Evolutionary conservation across 257 asterid species (phyloP), one percentile per base, ranked within the genome.

Genomic region (Ehretia macrophylla): DNA sequence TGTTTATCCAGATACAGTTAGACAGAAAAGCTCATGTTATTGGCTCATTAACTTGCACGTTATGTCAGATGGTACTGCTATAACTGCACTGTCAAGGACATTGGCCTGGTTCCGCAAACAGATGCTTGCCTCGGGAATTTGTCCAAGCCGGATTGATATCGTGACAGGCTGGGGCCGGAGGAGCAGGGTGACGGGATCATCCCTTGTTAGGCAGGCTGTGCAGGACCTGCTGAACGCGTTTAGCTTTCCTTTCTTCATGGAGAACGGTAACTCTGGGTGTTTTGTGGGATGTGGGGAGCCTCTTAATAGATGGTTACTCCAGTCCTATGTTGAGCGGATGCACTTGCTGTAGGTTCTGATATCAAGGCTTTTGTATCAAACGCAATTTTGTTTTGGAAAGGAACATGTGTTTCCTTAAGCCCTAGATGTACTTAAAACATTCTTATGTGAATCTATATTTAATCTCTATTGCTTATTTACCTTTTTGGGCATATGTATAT

Each of bases 31-130:
- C 32, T 70, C 86, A 0, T 75, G 78, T 20, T 84, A 92, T 49
- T 92, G 99, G 99, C 94, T 92, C 35, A 89, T 92, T 68, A 92
- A 92, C 75, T 81, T 92, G 18, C 99, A 92, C 0, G 96, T 92
- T 1, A 92, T 92, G 99, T 88, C 97, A 0, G 96, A 86, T 67
- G 99, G 97, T 20, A 92, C 99, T 0, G 99, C 99, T 3, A 90
- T 92, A 39, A 92, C 91, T 3, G 99, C 99, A 13, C 68, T 92
- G 0, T 88, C 99, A 5, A 84, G 97, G 68, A 86, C 96, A 1
- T 88, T 92, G 17, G 97, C 99, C 16, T 78, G 91, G 87, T 86
- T 92, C 48, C 88, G 89, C n/a, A 72, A 73, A 27, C 90, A 86
- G 72, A 77, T 88, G 84, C 85, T 88, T 4, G 67, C 54, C 38